Evolutionary conservation across 257 asterid genomes (phyloP), one percentile per base, ranked within the genome.

Genomic region (Primulina tabacum): DNA sequence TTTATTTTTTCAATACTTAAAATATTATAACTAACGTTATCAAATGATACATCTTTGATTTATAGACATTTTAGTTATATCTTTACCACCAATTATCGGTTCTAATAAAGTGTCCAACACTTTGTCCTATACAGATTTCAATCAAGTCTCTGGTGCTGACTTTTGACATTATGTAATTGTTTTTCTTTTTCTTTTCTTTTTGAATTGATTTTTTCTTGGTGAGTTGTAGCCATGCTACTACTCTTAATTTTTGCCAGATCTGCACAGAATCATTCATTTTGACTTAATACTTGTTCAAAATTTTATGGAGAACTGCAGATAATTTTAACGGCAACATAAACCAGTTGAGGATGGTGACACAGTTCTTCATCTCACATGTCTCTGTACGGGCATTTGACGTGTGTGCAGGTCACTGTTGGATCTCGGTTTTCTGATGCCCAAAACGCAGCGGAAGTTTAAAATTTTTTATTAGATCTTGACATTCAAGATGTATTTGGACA

Each of bases 281-380:
- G 47, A 59, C 2, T 78, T 74, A 32, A 79, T 56, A 56, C 28
- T 59, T 62, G 56, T 58, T 75, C 66, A 16, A 16, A 52, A 53
- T 74, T 64, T 29, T 50, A 2, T 67, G 75, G 52, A 16, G 32
- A 35, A 57, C 43, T 74, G 62, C 87, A 90, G 97, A 82, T 74
- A 78, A 84, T 78, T 85, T 82, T 76, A 78, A 71, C 73, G 96
- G 96, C 29, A 82, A 75, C 83, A 89, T 93, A 87, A 89, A 73
- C 91, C 95, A 34, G 78, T 87, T 70, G 97, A 89, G 81, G 99
- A 93, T 62, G 99, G 99, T 30, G 99, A 93, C 77, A 90, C 92
- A 38, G 90, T 91, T 62, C 99, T 93, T 77, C 99, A 90, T 79
- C 88, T 93, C 32, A 28, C 96, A 4, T 93, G 99, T 79, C 86